Conservation (phyloP, 192 early-diverging fungal species). For the Mortierella alpina region DNA sequence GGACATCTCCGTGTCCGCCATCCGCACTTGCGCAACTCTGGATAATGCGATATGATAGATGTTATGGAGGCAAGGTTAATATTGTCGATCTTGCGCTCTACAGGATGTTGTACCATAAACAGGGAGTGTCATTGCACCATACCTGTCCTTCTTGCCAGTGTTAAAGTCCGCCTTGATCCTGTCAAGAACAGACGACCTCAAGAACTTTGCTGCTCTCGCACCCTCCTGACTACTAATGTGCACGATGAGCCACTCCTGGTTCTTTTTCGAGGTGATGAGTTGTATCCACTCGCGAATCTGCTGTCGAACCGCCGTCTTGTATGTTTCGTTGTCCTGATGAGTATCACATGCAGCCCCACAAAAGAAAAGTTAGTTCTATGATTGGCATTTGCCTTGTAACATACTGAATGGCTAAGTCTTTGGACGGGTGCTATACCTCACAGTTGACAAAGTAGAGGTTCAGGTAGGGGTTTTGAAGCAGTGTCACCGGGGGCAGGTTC, state of each 20-base stretch:
- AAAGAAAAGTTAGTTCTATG: not conserved
- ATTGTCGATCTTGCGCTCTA: too few relatives aligned
- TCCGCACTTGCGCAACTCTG: slow-evolving; percentile 62
- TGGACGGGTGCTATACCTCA: slow-evolving; percentile 64
- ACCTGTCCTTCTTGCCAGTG: slow-evolving; percentile 71
- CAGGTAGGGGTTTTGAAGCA: slow-evolving; percentile 71
- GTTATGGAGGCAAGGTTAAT: not conserved
- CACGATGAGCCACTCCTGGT: slow-evolving; percentile 92
- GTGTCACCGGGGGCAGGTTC: slow-evolving; percentile 53
- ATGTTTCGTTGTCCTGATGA: slow-evolving; percentile 79
- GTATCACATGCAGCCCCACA: not conserved
- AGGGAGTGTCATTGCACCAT: not conserved
- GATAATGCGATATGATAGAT: not conserved
- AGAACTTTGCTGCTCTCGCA: slow-evolving; percentile 62
- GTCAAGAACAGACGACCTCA: slow-evolving; percentile 83
- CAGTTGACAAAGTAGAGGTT: slow-evolving; percentile 86
- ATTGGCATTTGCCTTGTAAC: not conserved
- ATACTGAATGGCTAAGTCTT: not conserved
- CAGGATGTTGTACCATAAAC: too few relatives aligned
- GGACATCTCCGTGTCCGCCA: slow-evolving; percentile 62
- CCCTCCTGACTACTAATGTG: slow-evolving; percentile 71
- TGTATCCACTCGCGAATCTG: slow-evolving; percentile 86
- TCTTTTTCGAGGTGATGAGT: slow-evolving; percentile 77
- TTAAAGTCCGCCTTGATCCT: slow-evolving; percentile 90
- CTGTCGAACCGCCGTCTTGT: slow-evolving; percentile 70